Evolutionary conservation across 257 asterid genomes (phyloP), one percentile per base, ranked within the genome.

Genomic region (Anisodus acutangulus): DNA sequence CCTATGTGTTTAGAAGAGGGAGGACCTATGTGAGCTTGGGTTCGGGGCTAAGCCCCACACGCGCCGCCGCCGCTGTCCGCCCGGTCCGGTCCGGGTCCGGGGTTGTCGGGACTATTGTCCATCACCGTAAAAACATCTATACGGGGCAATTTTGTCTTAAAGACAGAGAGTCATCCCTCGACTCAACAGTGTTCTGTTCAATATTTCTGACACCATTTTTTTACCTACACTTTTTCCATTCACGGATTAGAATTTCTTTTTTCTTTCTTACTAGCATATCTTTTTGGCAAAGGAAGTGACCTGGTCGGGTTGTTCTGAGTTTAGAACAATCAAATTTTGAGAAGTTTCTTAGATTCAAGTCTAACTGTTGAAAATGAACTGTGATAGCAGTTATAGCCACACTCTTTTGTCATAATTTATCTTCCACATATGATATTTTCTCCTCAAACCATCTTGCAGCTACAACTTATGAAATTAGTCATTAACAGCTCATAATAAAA

Each of bases 361-460:
- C 70, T 5, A 63, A 63, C 16, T 22, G 69, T 62, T 62, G 69
- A 59, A 59, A 2, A 59, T 59, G 37, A 62, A 19, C 13, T 31
- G 10, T 1, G 80, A 72, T 45, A n/a, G 54, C 13, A 72, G 11
- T 72, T 45, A n/a, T 58, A 72, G 16, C 80, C 6, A 19, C 35
- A 31, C 41, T 13, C 80, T 72, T 72, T 72, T 41, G 80, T 45
- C 59, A 72, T 71, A 13, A 72, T n/a, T 71, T n/a, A 71, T 43
- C 79, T 71, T 71, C 79, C 58, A 45, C 31, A 7, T 71, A 9
- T 71, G 43, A 19, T 49, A 74, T 19, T 72, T n/a, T 19, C 58
- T 49, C 3, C 79, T 70, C 71, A 66, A 12, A 10, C 53, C 22
- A 41, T 70, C 79, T 70, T 43, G 12, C 15, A 9, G 43, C 37